Evolutionary conservation across 2,329 filamentous ascomycete genomes (phyloP).

Genomic region (Xylariales sp.): DNA sequence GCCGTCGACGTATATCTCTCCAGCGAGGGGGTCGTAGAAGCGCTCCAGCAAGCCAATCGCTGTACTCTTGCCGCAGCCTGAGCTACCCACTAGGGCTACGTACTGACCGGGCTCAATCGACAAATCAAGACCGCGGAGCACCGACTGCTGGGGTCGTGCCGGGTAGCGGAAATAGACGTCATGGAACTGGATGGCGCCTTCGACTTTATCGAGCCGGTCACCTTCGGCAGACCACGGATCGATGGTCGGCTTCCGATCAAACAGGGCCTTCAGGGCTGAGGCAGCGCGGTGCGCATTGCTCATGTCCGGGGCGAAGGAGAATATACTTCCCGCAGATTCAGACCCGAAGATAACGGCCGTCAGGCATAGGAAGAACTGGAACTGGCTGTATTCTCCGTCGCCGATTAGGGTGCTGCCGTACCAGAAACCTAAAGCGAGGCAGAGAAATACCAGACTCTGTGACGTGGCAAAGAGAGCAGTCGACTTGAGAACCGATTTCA

Average conservation of each 20-base stretch:
- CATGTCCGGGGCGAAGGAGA: conserved; percentile 88
- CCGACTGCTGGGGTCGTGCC: conserved; percentile 80
- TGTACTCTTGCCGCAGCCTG: conserved; percentile 90
- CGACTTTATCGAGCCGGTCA: not conserved
- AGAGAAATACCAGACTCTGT: conserved; percentile 78
- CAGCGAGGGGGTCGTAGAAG: conserved; percentile 85
- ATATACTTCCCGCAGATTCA: conserved; percentile 85
- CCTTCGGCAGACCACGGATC: not conserved
- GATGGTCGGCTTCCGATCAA: not conserved
- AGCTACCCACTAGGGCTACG: conserved; percentile 83
- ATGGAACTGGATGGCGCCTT: conserved; percentile 82
- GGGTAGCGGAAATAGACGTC: conserved; percentile 94
- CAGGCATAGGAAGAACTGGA: conserved; percentile 92
- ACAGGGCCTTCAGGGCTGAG: not conserved
- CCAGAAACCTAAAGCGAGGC: conserved; percentile 87
- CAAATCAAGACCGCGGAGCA: conserved; percentile 78
- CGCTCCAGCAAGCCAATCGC: conserved; percentile 88
- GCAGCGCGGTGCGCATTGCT: conserved; percentile 40
- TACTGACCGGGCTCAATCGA: conserved; percentile 73
- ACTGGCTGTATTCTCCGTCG: conserved; percentile 65
- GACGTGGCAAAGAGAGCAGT: conserved; percentile 77
- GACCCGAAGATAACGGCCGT: conserved; percentile 83
- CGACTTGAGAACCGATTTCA: conserved; percentile 71
- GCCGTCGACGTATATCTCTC: conserved; percentile 72
- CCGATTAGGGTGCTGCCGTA: conserved; percentile 78